Evolutionary conservation across 192 early-diverging fungal species (phyloP).

Genomic region (Chytriomyces hyalinus): DNA sequence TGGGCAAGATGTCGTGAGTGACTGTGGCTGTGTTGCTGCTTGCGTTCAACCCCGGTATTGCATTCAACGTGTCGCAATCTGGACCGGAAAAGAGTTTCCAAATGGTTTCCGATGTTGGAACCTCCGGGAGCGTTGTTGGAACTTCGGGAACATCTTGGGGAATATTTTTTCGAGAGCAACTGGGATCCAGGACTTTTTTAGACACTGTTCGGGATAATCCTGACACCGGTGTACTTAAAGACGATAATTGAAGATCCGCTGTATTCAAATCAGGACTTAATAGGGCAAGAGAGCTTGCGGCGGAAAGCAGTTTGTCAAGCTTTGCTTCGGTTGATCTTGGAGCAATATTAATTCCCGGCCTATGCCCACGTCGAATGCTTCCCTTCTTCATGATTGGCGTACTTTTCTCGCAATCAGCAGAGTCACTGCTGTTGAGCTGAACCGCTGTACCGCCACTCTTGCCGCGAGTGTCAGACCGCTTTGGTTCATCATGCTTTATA

Average conservation of each 20-base stretch:
- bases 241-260: too few species aligned
- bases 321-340: not conserved
- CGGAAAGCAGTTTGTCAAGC: not conserved
- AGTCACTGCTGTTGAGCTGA: too few species aligned
- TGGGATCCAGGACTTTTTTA: too few species aligned
- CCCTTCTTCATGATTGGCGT: not conserved
- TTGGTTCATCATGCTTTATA: too few species aligned
- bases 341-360: not conserved
- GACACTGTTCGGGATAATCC: too few species aligned
- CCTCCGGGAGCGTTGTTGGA: not conserved
- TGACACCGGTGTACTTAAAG: too few species aligned
- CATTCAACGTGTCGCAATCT: constrained; percentile 35
- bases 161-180: too few species aligned
- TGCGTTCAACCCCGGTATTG: constrained; percentile 25
- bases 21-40: not conserved
- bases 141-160: too few species aligned
- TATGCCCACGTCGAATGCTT: not conserved
- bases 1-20: constrained; percentile 8
- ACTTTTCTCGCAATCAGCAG: too few species aligned
- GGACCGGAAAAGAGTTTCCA: not conserved
- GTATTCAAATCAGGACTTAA: not conserved
- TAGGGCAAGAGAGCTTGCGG: not conserved
- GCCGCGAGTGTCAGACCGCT: too few species aligned
- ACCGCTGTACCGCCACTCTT: too few species aligned
- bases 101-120: not conserved